These are phyloP conservation scores for Acanthochlamys bracteata DNA, from an alignment of 106 monocot genomes.

Conservation along the genomic window DNA sequence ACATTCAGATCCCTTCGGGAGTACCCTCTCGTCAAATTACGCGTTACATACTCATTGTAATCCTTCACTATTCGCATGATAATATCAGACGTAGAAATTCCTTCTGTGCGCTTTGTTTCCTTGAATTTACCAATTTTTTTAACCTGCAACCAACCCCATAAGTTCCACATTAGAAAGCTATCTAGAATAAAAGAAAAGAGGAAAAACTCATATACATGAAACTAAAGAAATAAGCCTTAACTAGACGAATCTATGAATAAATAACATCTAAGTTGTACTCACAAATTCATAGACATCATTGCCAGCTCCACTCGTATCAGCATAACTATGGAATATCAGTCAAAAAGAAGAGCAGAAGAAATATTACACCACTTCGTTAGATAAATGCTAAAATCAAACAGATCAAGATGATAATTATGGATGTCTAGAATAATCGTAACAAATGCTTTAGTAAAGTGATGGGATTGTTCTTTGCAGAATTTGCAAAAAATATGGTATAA, in stretches of 20 bases:
- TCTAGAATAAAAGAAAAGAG: not conserved
- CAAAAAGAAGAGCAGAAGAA: conserved; percentile 4
- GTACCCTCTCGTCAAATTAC: conserved; percentile 85
- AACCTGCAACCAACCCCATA: conserved; percentile 36
- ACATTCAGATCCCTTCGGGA: conserved; percentile 81
- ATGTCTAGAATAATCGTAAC: too few relatives aligned
- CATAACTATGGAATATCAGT: conserved; percentile 55
- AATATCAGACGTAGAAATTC: conserved; percentile 84
- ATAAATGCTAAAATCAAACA: not conserved
- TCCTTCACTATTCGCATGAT: conserved; percentile 92
- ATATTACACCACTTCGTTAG: not conserved
- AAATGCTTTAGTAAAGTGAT: too few relatives aligned
- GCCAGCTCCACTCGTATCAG: conserved; percentile 96
- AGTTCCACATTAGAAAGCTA: not conserved
- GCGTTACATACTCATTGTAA: conserved; percentile 83
- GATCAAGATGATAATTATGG: not conserved
- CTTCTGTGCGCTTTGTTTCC: conserved; percentile 86
- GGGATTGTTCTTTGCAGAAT: too few relatives aligned
- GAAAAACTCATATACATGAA: not conserved
- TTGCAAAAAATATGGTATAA: too few relatives aligned
- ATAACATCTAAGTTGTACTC: conserved; percentile 15
- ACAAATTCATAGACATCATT: conserved; percentile 99
- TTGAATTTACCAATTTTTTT: conserved; percentile 74
- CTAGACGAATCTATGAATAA: not conserved
- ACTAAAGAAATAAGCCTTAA: too few relatives aligned